Conservation (phyloP, 2,329 filamentous ascomycete species). For the Trichoderma hamatum region DNA sequence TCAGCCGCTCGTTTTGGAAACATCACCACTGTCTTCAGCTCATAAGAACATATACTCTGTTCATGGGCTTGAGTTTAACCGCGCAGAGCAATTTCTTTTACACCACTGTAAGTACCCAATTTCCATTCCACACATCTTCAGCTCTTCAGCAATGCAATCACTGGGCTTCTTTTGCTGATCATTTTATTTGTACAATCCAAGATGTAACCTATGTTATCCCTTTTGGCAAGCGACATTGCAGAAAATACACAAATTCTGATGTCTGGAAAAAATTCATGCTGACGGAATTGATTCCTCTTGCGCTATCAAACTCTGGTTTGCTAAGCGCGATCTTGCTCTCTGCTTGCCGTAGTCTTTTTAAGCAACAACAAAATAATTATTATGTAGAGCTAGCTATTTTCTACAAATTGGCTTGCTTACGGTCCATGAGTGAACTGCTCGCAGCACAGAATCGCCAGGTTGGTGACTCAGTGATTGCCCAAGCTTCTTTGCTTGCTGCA, state of each 20-base stretch:
- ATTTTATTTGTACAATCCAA: background rate
- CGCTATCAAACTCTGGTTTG: constrained; percentile 5
- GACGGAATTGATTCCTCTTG: constrained; percentile 8
- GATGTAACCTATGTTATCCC: constrained; percentile 12
- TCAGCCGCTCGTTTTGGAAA: background rate
- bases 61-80: background rate
- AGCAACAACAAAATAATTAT: background rate
- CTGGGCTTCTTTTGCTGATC: background rate
- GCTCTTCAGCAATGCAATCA: background rate
- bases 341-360: constrained; percentile 22
- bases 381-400: constrained; percentile 3
- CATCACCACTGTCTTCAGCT: background rate
- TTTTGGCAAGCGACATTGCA: constrained; percentile 13
- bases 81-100: constrained; percentile 3
- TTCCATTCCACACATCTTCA: background rate
- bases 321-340: constrained; percentile 12
- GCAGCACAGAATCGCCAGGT: background rate
- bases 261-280: constrained; percentile 18
- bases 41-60: background rate
- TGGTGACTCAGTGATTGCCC: constrained; percentile 7
- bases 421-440: constrained; percentile 15
- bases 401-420: constrained; percentile 11
- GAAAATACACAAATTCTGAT: constrained; percentile 9
- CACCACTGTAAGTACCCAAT: constrained; percentile 1
- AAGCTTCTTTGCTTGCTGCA: constrained; percentile 11